Evolutionary conservation across 2,329 filamentous ascomycete genomes (phyloP).

Genomic region (Aureobasidium sp.): DNA sequence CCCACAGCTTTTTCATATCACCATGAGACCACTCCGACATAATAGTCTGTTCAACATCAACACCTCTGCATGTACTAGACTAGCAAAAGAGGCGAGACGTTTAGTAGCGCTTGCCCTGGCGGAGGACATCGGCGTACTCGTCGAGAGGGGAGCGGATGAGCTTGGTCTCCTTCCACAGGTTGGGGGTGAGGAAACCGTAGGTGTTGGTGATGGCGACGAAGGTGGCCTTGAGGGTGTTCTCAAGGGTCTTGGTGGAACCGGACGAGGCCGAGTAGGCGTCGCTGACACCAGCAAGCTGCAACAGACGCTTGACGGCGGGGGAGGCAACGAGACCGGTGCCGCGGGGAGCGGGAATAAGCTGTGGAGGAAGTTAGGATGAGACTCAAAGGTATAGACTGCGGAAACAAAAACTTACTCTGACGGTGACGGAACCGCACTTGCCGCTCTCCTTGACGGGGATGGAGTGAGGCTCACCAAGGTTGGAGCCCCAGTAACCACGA

Average conservation of each 20-base stretch:
- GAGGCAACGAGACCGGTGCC: slow-evolving; percentile 99
- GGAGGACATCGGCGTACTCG: slow-evolving; percentile 92
- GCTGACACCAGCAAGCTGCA: slow-evolving; percentile 98
- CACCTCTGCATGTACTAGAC: neutral
- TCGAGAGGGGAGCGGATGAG: slow-evolving; percentile 87
- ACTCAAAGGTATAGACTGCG: no score
- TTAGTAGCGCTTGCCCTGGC: slow-evolving; percentile 65
- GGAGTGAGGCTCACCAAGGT: slow-evolving; percentile 98
- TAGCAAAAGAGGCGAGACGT: slow-evolving; percentile 7
- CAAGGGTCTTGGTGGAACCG: slow-evolving; percentile 98
- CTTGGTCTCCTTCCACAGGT: slow-evolving; percentile 98
- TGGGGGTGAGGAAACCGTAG: slow-evolving; percentile 98
- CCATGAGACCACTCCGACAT: neutral
- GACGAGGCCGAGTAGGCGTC: slow-evolving; percentile 98
- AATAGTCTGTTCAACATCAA: neutral
- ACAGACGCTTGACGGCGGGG: slow-evolving; percentile 98
- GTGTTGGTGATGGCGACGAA: slow-evolving; percentile 98
- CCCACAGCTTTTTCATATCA: neutral
- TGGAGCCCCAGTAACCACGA: slow-evolving; percentile 99
- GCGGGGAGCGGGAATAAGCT: slow-evolving; percentile 88
- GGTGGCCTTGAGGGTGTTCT: slow-evolving; percentile 99
- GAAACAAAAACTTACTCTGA: slow-evolving; percentile 61
- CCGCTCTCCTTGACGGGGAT: slow-evolving; percentile 98
- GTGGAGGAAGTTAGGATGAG: neutral
- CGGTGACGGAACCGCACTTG: slow-evolving; percentile 99